Evolutionary conservation across 768 basidiomycete species (phyloP).

Genomic region (Cystofilobasidium capitatum): DNA sequence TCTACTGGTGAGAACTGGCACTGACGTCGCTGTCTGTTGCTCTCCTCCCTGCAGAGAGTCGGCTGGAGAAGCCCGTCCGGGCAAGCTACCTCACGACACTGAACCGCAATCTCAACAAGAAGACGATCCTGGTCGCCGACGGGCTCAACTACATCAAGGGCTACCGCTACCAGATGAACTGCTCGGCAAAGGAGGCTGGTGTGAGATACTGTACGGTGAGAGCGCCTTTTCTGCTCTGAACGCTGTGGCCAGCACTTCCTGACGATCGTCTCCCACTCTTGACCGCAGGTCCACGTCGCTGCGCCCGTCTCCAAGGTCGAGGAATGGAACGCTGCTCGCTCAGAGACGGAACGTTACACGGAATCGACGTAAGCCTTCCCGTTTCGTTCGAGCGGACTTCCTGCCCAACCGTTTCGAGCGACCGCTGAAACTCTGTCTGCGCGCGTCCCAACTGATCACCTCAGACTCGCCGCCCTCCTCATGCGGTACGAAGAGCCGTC

Average conservation of each 20-base stretch:
- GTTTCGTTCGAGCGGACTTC: slow-evolving; percentile 16
- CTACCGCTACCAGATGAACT: slow-evolving; percentile 95
- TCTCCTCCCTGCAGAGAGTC: slow-evolving; percentile 49
- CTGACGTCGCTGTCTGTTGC: neutral
- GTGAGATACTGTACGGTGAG: slow-evolving; percentile 77
- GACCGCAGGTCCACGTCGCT: slow-evolving; percentile 40
- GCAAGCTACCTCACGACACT: slow-evolving; percentile 72
- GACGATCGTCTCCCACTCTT: neutral
- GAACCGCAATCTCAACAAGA: slow-evolving; percentile 58
- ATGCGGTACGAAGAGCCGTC: slow-evolving; percentile 90
- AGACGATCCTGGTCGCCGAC: slow-evolving; percentile 80
- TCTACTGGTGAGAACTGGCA: neutral
- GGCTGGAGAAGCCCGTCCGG: slow-evolving; percentile 78
- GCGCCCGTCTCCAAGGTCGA: slow-evolving; percentile 59
- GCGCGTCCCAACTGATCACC: neutral
- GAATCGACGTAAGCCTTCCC: slow-evolving; percentile 61
- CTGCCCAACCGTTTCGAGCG: neutral
- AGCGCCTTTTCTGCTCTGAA: slow-evolving; percentile 26
- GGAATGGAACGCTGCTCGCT: slow-evolving; percentile 54
- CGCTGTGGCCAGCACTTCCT: slow-evolving; percentile 5
- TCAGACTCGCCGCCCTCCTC: slow-evolving; percentile 74
- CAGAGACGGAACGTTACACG: slow-evolving; percentile 49
- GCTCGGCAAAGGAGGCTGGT: slow-evolving; percentile 79
- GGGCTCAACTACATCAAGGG: slow-evolving; percentile 96
- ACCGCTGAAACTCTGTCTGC: no score